A percentile compares a stretch with the other conserved stretches of the same genome.
Conservation (phyloP, 2,329 filamentous ascomycete genomes). For the Diaporthe batatas region DNA sequence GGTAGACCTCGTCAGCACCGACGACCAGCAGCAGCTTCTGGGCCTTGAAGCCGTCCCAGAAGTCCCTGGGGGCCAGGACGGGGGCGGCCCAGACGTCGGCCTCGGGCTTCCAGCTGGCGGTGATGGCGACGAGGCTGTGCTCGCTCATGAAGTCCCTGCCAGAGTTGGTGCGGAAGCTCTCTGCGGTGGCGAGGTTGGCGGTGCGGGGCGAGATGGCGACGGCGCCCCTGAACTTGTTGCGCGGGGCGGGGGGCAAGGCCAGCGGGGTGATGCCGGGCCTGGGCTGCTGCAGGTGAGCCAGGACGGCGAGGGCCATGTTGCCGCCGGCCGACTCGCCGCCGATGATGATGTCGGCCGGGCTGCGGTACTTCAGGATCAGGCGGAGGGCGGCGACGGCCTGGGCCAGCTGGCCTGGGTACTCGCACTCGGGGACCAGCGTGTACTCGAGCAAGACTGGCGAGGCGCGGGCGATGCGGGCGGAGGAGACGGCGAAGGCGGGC, state of each 20-base stretch:
- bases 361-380: slow-evolving; percentile 41
- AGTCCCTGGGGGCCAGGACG: slow-evolving; percentile 37
- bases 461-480: slow-evolving; percentile 34
- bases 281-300: slow-evolving; percentile 44
- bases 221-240: slow-evolving; percentile 39
- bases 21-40: slow-evolving; percentile 40
- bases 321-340: slow-evolving; percentile 46
- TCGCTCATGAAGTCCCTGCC: slow-evolving; percentile 44
- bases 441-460: slow-evolving; percentile 46
- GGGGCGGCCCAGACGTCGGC: slow-evolving; percentile 44
- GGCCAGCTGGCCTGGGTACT: slow-evolving; percentile 45
- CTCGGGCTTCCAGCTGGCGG: slow-evolving; percentile 39
- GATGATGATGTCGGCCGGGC: slow-evolving; percentile 43
- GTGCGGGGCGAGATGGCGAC: slow-evolving; percentile 45
- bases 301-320: slow-evolving; percentile 44
- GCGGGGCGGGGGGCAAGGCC: not conserved
- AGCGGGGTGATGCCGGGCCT: slow-evolving; percentile 42
- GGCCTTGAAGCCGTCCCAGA: slow-evolving; percentile 41
- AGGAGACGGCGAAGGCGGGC: slow-evolving; percentile 29
- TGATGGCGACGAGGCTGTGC: slow-evolving; percentile 37
- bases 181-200: slow-evolving; percentile 42
- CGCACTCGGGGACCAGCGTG: slow-evolving; percentile 44
- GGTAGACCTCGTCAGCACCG: slow-evolving; percentile 43
- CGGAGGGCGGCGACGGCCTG: slow-evolving; percentile 44
- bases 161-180: slow-evolving; percentile 43